Conservation (phyloP, 2,329 filamentous ascomycete genomes). For the Zalaria obscura region DNA sequence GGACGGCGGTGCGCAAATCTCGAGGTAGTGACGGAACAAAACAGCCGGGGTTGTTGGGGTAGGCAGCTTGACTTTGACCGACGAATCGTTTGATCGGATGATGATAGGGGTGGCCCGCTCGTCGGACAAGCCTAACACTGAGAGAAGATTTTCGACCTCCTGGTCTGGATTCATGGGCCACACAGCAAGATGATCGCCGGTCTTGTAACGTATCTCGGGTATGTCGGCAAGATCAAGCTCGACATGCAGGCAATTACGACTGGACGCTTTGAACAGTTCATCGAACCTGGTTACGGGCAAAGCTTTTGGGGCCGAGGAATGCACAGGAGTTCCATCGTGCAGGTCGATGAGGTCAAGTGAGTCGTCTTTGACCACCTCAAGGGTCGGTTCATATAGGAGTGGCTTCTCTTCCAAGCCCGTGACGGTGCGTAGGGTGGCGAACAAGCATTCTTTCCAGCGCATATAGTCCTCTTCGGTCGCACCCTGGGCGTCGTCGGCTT, state of each 20-base stretch:
- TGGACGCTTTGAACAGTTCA: slow-evolving; percentile 20
- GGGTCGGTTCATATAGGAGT: slow-evolving; percentile 18
- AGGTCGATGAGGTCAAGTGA: slow-evolving; percentile 13
- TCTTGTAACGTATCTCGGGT: slow-evolving; percentile 26
- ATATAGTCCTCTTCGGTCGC: slow-evolving; percentile 29
- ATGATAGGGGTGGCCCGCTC: slow-evolving; percentile 12
- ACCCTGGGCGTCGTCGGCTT: slow-evolving; percentile 27
- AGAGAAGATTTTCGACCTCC: slow-evolving; percentile 22
- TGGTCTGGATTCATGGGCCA: slow-evolving; percentile 25
- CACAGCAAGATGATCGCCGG: slow-evolving; percentile 27
- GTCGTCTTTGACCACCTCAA: slow-evolving; percentile 15
- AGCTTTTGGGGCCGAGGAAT: slow-evolving; percentile 7
- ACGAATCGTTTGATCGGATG: slow-evolving; percentile 15
- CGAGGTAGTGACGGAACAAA: slow-evolving; percentile 31
- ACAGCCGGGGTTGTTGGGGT: slow-evolving; percentile 25
- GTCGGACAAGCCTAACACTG: slow-evolving; percentile 13
- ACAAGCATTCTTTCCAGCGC: slow-evolving; percentile 25
- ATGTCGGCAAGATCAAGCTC: slow-evolving; percentile 23
- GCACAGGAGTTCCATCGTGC: slow-evolving; percentile 13
- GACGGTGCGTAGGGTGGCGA: slow-evolving; percentile 15
- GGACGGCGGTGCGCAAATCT: slow-evolving; percentile 28
- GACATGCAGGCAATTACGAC: slow-evolving; percentile 27
- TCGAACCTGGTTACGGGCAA: slow-evolving; percentile 17
- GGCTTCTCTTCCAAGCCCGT: slow-evolving; percentile 20
- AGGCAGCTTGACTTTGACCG: slow-evolving; percentile 22